A percentile compares a stretch with the other conserved stretches of the same genome.
Conservation (phyloP, 1,284 basidiomycete genomes). For the Boletus mariae region DNA sequence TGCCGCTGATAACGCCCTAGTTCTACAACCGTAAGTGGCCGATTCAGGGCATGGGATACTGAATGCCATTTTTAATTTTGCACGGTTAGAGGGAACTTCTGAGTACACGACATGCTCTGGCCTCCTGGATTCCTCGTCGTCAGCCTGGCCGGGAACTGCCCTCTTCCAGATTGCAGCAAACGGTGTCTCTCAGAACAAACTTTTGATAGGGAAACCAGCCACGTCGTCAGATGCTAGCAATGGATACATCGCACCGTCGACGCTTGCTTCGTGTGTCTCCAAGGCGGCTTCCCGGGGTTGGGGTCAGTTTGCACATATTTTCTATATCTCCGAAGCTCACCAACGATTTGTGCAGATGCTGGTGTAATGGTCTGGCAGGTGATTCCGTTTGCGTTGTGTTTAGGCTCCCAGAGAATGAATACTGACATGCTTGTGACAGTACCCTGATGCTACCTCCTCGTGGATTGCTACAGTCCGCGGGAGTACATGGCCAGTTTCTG, state of each 20-base stretch:
- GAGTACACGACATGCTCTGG: conserved; percentile 45
- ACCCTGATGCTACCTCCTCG: conserved; percentile 21
- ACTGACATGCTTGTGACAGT: conserved; percentile 33
- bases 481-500: conserved; percentile 23
- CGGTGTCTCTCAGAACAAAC: conserved; percentile 50
- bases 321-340: conserved; percentile 2
- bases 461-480: conserved; percentile 31
- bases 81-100: conserved; percentile 39
- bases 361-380: conserved; percentile 49
- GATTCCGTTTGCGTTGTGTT: neutral
- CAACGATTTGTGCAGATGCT: conserved; percentile 35
- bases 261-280: conserved; percentile 6
- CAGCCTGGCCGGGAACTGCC: conserved; percentile 39
- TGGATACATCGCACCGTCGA: conserved; percentile 2
- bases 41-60: neutral
- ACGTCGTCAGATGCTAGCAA: conserved; percentile 49
- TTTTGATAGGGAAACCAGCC: conserved; percentile 65
- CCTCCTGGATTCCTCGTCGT: conserved; percentile 40
- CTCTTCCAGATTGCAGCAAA: conserved; percentile 61
- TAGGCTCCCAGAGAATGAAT: conserved; percentile 10
- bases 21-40: conserved; percentile 59
- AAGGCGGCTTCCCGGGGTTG: conserved; percentile 7
- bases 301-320: conserved; percentile 6
- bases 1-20: conserved; percentile 24
- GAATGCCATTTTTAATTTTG: neutral